Conservation (phyloP, 371 early-diverging fungal genomes). For the Mucor plumbeus region DNA sequence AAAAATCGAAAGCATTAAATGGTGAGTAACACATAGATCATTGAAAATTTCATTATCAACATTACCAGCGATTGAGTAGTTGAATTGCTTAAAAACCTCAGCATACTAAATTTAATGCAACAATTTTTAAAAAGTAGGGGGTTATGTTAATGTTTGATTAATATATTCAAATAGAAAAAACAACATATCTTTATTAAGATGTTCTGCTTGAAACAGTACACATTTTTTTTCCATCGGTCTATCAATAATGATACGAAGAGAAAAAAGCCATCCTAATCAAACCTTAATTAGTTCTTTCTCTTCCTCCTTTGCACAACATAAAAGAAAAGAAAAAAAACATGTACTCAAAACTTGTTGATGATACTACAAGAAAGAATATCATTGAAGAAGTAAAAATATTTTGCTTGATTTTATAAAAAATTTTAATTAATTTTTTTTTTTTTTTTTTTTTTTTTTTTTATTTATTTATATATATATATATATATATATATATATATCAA, state of each 20-base stretch:
- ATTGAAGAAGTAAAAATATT: conserved; percentile 16
- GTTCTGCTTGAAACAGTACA: no score
- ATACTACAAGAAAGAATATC: conserved; percentile 10
- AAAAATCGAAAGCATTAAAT: neutral
- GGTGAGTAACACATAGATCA: neutral
- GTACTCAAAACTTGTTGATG: conserved; percentile 22
- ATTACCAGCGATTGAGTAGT: neutral
- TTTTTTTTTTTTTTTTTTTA: no score
- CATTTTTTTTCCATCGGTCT: neutral
- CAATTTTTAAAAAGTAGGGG: no score
- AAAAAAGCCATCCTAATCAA: neutral
- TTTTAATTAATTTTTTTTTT: neutral
- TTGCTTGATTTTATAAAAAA: neutral
- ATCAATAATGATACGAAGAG: neutral
- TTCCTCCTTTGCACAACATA: neutral
- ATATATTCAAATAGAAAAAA: no score
- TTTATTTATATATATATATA: no score
- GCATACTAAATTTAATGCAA: neutral
- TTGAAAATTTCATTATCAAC: neutral
- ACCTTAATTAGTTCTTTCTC: neutral
- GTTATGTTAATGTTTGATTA: no score
- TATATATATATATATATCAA: no score
- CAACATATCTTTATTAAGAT: no score
- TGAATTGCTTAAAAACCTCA: neutral
- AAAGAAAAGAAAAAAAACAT: no score